Evolutionary conservation across 1,284 basidiomycete species (phyloP).

Genomic region (Sporisorium iseilematis-ciliati): DNA sequence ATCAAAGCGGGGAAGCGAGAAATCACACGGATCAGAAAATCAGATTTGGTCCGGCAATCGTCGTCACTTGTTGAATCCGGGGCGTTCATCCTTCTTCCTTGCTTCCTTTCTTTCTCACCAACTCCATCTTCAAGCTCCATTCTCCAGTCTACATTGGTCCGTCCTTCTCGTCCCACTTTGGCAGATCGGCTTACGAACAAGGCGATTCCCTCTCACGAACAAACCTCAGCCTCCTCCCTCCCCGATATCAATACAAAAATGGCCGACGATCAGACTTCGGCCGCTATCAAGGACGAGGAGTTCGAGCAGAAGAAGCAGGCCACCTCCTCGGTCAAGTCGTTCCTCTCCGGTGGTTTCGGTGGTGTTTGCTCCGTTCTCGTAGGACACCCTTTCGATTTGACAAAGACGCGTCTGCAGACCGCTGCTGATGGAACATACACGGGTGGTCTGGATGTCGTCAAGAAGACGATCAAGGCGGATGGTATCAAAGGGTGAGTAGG

Average conservation of each 20-base stretch:
- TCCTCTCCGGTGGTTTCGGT: slow-evolving; percentile 82
- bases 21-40: not conserved
- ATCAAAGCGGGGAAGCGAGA: slow-evolving; percentile 2
- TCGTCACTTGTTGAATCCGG: no score
- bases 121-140: slow-evolving; percentile 6
- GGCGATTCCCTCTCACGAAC: no score
- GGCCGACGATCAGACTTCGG: slow-evolving; percentile 60
- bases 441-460: slow-evolving; percentile 92
- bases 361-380: slow-evolving; percentile 88
- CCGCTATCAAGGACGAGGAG: slow-evolving; percentile 52
- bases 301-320: slow-evolving; percentile 61
- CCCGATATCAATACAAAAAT: slow-evolving; percentile 30
- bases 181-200: no score
- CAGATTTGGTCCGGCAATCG: no score
- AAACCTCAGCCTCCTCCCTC: not conserved
- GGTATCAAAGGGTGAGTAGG: slow-evolving; percentile 80
- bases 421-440: slow-evolving; percentile 89
- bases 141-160: not conserved
- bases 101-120: not conserved
- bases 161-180: no score
- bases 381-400: slow-evolving; percentile 97
- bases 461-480: slow-evolving; percentile 88
- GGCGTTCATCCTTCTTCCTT: no score
- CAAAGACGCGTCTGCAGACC: slow-evolving; percentile 92
- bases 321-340: slow-evolving; percentile 67